Evolutionary conservation across 164 flowering plant genomes (phyloP).

Genomic region (Magnolia sinica): DNA sequence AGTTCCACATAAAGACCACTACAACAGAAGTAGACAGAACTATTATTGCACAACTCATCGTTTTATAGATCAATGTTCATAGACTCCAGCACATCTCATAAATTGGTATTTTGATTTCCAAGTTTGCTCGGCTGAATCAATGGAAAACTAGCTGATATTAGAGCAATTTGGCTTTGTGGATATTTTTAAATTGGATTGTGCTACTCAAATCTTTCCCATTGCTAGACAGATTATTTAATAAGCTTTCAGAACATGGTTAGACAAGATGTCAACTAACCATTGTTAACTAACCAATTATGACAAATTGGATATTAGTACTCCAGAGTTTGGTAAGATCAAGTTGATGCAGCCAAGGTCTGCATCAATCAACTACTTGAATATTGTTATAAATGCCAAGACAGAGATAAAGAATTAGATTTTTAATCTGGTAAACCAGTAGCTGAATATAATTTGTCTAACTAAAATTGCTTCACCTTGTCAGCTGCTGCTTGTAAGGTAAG

Average conservation of each 20-base stretch:
- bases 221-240: too few relatives aligned
- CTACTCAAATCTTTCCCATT: neutral
- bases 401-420: neutral
- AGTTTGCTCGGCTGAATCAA: neutral
- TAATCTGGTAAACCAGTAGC: neutral
- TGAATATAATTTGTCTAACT: neutral
- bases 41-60: neutral
- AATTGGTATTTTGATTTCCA: neutral
- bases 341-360: neutral
- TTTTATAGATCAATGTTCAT: neutral
- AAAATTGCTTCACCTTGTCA: conserved; percentile 52
- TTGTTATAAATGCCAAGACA: neutral
- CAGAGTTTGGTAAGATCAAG: neutral
- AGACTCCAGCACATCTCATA: neutral
- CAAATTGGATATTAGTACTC: too few relatives aligned
- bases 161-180: neutral
- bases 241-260: too few relatives aligned
- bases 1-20: too few relatives aligned
- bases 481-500: conserved; percentile 92
- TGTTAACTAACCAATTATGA: too few relatives aligned
- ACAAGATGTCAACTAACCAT: too few relatives aligned
- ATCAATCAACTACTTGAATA: neutral
- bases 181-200: neutral
- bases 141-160: neutral
- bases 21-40: neutral